Percentiles rank a stretch among this genome's conserved stretches.
phyloP scores from a whole-genome alignment of 1,284 basidiomycete genomes.

The Garcileccinum viscosum region DNA sequence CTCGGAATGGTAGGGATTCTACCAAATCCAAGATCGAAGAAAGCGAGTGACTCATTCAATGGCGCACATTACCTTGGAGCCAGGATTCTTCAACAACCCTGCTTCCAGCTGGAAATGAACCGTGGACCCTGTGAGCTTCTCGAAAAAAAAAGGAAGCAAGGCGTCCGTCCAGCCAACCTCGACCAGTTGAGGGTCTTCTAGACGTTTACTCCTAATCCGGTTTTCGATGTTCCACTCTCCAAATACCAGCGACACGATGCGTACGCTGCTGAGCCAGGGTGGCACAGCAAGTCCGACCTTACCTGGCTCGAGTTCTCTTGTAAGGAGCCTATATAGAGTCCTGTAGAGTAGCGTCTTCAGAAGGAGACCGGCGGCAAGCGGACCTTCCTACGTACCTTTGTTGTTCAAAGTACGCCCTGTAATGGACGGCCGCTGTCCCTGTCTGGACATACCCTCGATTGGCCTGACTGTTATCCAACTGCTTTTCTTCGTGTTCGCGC shows the following conservation, averaged over 20 bases:
- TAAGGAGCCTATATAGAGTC: slow-evolving; percentile 32
- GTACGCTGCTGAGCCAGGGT: slow-evolving; percentile 33
- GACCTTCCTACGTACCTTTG: slow-evolving; percentile 26
- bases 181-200: slow-evolving; percentile 28
- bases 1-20: slow-evolving; percentile 29
- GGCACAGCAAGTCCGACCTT: slow-evolving; percentile 35
- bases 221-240: slow-evolving; percentile 34
- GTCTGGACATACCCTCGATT: slow-evolving; percentile 37
- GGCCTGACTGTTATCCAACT: slow-evolving; percentile 35
- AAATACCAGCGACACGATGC: slow-evolving; percentile 37
- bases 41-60: not conserved
- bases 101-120: slow-evolving; percentile 30
- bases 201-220: slow-evolving; percentile 21
- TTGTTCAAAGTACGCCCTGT: slow-evolving; percentile 38
- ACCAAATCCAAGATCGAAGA: not conserved
- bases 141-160: slow-evolving; percentile 35
- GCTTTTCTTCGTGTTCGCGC: slow-evolving; percentile 15
- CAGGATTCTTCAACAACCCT: slow-evolving; percentile 18
- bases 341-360: slow-evolving; percentile 18
- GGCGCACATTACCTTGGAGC: slow-evolving; percentile 25
- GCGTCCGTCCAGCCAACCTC: slow-evolving; percentile 40
- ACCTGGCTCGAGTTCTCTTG: slow-evolving; percentile 21
- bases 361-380: not conserved
- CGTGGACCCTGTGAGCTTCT: slow-evolving; percentile 18
- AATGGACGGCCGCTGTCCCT: slow-evolving; percentile 15